Evolutionary conservation across 1,284 basidiomycete species (phyloP), one percentile per base, ranked within the genome.

Genomic region (Ustilago bromivora): DNA sequence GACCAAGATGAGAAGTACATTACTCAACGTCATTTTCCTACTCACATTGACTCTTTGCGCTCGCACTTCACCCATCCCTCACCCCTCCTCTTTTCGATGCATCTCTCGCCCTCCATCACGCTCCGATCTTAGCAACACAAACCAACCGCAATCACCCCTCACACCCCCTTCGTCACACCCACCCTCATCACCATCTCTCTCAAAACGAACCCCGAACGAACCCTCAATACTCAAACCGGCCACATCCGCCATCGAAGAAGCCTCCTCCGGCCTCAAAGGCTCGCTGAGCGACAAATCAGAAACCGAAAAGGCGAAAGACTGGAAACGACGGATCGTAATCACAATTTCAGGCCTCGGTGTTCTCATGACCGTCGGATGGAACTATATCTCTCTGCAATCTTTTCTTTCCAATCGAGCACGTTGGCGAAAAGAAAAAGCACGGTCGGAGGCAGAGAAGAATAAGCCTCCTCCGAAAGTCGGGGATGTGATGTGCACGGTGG

Each of bases 251-350:
- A 31, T 43, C 28, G 23, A 56, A 38, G 47, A 65, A 40, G 7
- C 19, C 15, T 40, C 51, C 43, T 28, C 23, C 23, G 2, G 23
- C 23, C 23, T 28, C 3, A 28, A 28, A 28, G 28, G 54, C n/a
- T 1, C 10, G 3, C 3, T 41, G 1, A 10, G n/a, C 15, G 47
- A 38, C 28, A 40, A 43, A 9, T 0, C 38, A 17, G 6, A 9
- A 12, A 15, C 11, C 19, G 17, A 31, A 34, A 43, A 38, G 43
- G 46, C 43, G 9, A 55, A 49, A n/a, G 72, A 69, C 53, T 67
- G 64, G 72, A 75, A 75, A 38, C 57, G 65, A 46, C 68, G 55
- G 10, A 46, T 71, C n/a, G 51, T 61, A n/a, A 36, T 75, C 52
- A 15, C 49, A 3, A 63, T 51, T 23, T 55, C 66, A 0, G 61